Evolutionary conservation across 495 filamentous ascomycete genomes (phyloP), one percentile per base, ranked within the genome.

Genomic region (Penicillium tannophilum): DNA sequence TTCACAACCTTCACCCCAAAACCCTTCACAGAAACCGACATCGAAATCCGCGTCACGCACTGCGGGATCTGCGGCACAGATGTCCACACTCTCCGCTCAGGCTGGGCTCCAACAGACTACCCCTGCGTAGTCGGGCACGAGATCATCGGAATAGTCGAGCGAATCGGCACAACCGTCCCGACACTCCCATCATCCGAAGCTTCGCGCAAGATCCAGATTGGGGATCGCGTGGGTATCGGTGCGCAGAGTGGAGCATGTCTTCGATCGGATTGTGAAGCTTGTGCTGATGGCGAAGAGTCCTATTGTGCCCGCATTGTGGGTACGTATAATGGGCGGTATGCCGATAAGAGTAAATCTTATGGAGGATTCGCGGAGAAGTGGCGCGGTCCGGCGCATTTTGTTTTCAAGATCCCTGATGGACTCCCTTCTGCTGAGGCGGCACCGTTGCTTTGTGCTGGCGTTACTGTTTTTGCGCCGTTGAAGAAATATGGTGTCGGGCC

Each of bases 51-150:
- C 46, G 55, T 96, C 60, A 81, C 89, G 1, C 90, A 95, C 75
- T 94, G 90, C 70, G 90, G 91, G 51, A 85, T 97, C 64, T 95
- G 92, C 72, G 91, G 89, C 31, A 82, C 80, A 49, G 90, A 96
- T 65, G 53, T 93, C 5, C 90, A 95, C 74, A 89, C 85, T 19
- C 76, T 96, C 6, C 78, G 85, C 43, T 87, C 83, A 35, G 90
- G 90, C 61, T 94, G 91, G 88, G 82, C 80, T 0, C 80, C 80
- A 50, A 83, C 88, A 7, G 68, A 80, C 36, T 93, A 92, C 70
- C 90, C 90, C 30, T 86, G 82, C 70, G 83, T 85, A 58, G 89
- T 90, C 19, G 91, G 90, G 48, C 91, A 94, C 73, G 92, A 97
- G 66, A 92, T 97, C 47, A 84, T 93, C 61, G 92, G 92, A 26